Percentiles rank a stretch among this genome's conserved stretches.
Evolutionary conservation across 306 rosid species (phyloP).

Genomic region (Erythrophleum fordii): DNA sequence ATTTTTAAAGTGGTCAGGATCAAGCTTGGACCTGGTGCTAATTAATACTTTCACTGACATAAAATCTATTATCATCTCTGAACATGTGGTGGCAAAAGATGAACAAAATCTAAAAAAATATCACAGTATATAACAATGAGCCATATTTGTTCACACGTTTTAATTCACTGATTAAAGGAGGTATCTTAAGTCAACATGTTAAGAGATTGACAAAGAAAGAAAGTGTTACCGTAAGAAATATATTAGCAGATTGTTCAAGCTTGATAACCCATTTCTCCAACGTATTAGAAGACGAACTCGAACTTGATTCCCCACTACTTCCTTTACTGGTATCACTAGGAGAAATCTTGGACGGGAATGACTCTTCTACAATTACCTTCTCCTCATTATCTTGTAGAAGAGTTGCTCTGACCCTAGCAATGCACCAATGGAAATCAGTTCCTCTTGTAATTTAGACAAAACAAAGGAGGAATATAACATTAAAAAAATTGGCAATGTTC

Average conservation of each 20-base stretch:
- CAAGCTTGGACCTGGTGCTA: not conserved
- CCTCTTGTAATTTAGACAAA: not conserved
- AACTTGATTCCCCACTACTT: constrained; percentile 26
- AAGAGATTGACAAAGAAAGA: not conserved
- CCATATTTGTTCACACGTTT: not conserved
- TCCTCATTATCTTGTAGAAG: constrained; percentile 70
- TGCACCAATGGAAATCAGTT: not conserved
- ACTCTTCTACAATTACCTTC: constrained; percentile 59
- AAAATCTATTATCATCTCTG: not conserved
- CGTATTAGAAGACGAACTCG: constrained; percentile 47
- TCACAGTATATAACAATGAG: not conserved
- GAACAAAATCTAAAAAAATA: not conserved
- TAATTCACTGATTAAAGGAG: constrained; percentile 11
- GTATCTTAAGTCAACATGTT: not conserved
- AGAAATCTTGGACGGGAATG: constrained; percentile 59
- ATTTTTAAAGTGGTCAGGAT: not conserved
- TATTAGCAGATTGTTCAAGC: constrained; percentile 77
- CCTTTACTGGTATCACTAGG: constrained; percentile 41
- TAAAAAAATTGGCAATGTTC: not conserved
- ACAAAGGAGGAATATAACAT: not conserved
- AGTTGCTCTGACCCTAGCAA: constrained; percentile 64
- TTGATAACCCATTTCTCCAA: constrained; percentile 68
- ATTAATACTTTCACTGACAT: not conserved
- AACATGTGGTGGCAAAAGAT: not conserved
- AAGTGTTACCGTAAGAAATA: constrained; percentile 77